phyloP scores from a whole-genome alignment of 1,139 yeast genomes.

The Geotrichum fermentans region DNA sequence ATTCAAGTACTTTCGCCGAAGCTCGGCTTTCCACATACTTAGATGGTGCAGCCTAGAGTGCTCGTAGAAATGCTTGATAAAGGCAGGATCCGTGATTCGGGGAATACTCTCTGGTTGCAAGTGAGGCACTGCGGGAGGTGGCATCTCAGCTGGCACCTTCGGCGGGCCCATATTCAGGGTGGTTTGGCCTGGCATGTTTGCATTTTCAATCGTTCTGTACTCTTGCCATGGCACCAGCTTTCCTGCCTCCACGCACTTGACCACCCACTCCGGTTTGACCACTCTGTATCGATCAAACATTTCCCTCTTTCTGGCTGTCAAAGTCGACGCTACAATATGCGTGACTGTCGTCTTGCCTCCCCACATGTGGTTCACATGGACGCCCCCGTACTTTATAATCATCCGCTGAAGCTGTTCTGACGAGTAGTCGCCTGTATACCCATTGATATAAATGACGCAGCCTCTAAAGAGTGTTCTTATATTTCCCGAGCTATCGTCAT shows the following conservation, averaged over 20 bases:
- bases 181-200: conserved; percentile 13
- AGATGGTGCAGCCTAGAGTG: conserved; percentile 84
- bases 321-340: conserved; percentile 72
- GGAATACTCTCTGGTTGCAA: conserved; percentile 9
- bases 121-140: not conserved
- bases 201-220: conserved; percentile 49
- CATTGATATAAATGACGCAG: conserved; percentile 73
- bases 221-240: conserved; percentile 61
- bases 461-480: conserved; percentile 46
- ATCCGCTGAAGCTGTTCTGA: conserved; percentile 64
- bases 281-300: conserved; percentile 68
- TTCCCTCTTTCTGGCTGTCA: conserved; percentile 69
- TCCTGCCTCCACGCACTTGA: conserved; percentile 51
- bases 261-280: conserved; percentile 78
- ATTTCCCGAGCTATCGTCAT: conserved; percentile 16
- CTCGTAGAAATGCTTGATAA: conserved; percentile 64
- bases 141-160: not conserved
- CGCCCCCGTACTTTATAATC: conserved; percentile 75
- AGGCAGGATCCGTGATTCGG: conserved; percentile 55
- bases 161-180: not conserved
- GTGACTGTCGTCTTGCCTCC: conserved; percentile 70
- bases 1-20: conserved; percentile 56
- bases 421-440: conserved; percentile 70
- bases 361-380: conserved; percentile 39
- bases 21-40: conserved; percentile 78